Evolutionary conservation across 495 filamentous ascomycete genomes (phyloP).

Genomic region (Sabuloglossum arenarium): DNA sequence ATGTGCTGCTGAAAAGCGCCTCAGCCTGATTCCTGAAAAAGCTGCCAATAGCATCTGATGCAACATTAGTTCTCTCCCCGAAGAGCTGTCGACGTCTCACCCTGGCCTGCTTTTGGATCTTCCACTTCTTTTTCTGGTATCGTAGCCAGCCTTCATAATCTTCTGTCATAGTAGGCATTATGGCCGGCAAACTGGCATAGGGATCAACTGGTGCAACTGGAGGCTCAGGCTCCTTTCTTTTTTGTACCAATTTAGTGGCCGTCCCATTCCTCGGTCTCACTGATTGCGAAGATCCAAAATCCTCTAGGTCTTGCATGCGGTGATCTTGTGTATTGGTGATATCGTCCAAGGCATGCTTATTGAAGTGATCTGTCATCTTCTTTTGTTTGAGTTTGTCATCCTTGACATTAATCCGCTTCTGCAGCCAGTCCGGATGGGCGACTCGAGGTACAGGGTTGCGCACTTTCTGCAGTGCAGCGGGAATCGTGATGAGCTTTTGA

Average conservation of each 20-base stretch:
- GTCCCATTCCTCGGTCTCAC: constrained; percentile 37
- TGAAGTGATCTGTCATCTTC: constrained; percentile 92
- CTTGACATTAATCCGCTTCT: constrained; percentile 77
- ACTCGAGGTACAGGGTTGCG: constrained; percentile 87
- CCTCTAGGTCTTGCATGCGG: constrained; percentile 59
- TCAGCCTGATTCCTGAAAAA: constrained; percentile 86
- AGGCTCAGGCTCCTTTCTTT: constrained; percentile 64
- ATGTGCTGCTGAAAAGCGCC: constrained; percentile 69
- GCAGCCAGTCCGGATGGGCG: constrained; percentile 89
- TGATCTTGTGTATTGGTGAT: constrained; percentile 47
- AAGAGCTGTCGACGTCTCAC: constrained; percentile 78
- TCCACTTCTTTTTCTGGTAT: constrained; percentile 99
- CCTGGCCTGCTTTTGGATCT: constrained; percentile 84
- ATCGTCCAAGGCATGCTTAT: constrained; percentile 52
- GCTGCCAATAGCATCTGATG: constrained; percentile 54
- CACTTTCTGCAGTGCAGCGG: constrained; percentile 85
- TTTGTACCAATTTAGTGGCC: constrained; percentile 42
- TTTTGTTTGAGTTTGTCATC: constrained; percentile 96
- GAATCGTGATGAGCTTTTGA: constrained; percentile 97
- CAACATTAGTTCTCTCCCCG: constrained; percentile 54
- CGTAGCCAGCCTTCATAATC: constrained; percentile 78
- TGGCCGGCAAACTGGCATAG: constrained; percentile 61
- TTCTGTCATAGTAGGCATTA: constrained; percentile 68
- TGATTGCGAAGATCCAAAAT: constrained; percentile 38
- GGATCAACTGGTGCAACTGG: constrained; percentile 37